These are phyloP conservation scores for Aspergillus sp. DNA, from an alignment of 2,329 filamentous ascomycete genomes.

Conservation along the genomic window DNA sequence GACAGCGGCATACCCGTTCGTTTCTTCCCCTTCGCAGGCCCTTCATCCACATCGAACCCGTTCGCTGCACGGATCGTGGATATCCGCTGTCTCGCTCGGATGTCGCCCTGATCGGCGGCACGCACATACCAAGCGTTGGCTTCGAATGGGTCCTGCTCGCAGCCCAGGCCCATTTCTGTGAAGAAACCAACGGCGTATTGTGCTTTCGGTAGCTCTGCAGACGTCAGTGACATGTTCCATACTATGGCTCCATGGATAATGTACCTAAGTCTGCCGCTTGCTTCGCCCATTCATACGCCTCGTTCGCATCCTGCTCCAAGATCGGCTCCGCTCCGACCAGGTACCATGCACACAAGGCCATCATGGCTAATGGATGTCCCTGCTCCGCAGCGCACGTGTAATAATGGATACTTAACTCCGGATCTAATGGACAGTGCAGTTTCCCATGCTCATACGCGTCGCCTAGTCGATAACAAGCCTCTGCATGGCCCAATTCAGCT, in stretches of 20 bases:
- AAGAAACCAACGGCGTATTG: slow-evolving; percentile 96
- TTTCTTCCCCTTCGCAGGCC: slow-evolving; percentile 7
- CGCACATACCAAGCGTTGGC: slow-evolving; percentile 98
- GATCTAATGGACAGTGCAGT: slow-evolving; percentile 80
- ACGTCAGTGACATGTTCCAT: too few relatives aligned
- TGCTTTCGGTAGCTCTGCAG: slow-evolving; percentile 53
- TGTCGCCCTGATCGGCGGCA: slow-evolving; percentile 85
- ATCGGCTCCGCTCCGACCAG: slow-evolving; percentile 90
- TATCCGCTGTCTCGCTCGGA: slow-evolving; percentile 78
- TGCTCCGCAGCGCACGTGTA: slow-evolving; percentile 87
- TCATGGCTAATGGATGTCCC: slow-evolving; percentile 83
- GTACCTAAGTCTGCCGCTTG: slow-evolving; percentile 78
- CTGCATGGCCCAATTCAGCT: slow-evolving; percentile 80
- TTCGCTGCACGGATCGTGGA: slow-evolving; percentile 73
- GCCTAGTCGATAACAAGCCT: slow-evolving; percentile 83
- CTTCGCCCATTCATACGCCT: slow-evolving; percentile 93
- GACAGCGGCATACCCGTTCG: slow-evolving; percentile 1
- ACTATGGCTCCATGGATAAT: slow-evolving; percentile 23
- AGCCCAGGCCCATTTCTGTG: slow-evolving; percentile 97
- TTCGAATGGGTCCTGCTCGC: slow-evolving; percentile 85
- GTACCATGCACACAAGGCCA: slow-evolving; percentile 98
- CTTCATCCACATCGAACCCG: slow-evolving; percentile 46
- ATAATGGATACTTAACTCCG: slow-evolving; percentile 90
- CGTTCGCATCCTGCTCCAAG: slow-evolving; percentile 87
- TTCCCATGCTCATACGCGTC: slow-evolving; percentile 93